phyloP scores from a whole-genome alignment of 2,329 filamentous ascomycete species.

The Thelonectria olida region DNA sequence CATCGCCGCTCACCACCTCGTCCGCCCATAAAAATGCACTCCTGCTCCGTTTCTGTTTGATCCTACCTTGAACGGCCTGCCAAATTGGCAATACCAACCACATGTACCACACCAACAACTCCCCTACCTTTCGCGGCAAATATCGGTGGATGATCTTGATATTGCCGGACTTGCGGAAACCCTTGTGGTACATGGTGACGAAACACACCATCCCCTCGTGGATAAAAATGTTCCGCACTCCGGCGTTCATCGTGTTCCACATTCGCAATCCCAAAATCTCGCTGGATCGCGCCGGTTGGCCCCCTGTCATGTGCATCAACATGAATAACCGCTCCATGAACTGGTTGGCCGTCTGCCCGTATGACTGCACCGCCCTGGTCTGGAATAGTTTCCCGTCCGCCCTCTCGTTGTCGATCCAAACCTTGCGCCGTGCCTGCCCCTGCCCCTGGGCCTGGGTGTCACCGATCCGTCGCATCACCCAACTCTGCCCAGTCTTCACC shows the following conservation, averaged over 20 bases:
- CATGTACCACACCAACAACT: neutral
- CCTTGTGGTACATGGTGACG: neutral
- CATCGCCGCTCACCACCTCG: neutral
- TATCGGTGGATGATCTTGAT: neutral
- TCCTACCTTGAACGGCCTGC: neutral
- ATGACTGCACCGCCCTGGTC: no score
- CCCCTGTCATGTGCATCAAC: no score
- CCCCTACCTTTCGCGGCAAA: neutral
- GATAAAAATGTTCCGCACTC: neutral
- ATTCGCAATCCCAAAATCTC: neutral
- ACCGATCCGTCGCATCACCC: no score
- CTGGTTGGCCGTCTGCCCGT: no score
- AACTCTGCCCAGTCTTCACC: no score
- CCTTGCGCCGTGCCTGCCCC: no score
- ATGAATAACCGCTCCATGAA: no score
- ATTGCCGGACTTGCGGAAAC: neutral
- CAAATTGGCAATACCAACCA: neutral
- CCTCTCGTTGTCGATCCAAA: no score
- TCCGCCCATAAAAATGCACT: neutral
- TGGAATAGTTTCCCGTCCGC: no score
- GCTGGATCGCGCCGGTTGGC: no score
- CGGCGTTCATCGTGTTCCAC: neutral
- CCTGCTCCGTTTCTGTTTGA: neutral
- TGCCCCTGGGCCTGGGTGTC: no score
- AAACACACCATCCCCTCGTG: neutral